These are phyloP conservation scores for Thelonectria discophora DNA, from an alignment of 2,329 filamentous ascomycete species.

Conservation along the genomic window DNA sequence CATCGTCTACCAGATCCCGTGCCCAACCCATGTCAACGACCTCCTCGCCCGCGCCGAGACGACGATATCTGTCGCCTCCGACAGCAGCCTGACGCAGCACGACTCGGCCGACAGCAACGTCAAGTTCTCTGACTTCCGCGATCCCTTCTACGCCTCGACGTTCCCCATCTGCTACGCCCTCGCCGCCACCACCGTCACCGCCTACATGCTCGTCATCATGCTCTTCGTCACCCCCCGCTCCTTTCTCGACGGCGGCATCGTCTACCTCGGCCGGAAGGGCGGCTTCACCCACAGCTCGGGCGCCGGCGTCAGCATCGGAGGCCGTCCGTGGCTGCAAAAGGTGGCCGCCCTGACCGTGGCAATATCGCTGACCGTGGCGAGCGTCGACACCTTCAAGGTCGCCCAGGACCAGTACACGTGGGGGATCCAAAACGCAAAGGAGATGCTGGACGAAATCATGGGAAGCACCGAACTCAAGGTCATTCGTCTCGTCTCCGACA, in stretches of 20 bases:
- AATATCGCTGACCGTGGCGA: slow-evolving; percentile 92
- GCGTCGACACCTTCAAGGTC: slow-evolving; percentile 87
- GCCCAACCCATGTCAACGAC: slow-evolving; percentile 40
- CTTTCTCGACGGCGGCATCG: slow-evolving; percentile 85
- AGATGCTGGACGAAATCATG: slow-evolving; percentile 81
- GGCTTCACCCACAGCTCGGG: slow-evolving; percentile 87
- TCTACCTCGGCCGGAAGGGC: slow-evolving; percentile 81
- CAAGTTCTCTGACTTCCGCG: slow-evolving; percentile 71
- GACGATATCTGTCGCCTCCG: slow-evolving; percentile 52
- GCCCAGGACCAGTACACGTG: slow-evolving; percentile 82
- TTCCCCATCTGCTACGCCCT: slow-evolving; percentile 94
- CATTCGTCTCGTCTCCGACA: slow-evolving; percentile 92
- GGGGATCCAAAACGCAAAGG: slow-evolving; percentile 81
- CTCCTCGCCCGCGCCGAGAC: slow-evolving; percentile 33
- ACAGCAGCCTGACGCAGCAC: slow-evolving; percentile 45
- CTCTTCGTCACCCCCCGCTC: slow-evolving; percentile 94
- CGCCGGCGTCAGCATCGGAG: slow-evolving; percentile 84
- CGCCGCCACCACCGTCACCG: slow-evolving; percentile 87
- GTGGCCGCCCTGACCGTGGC: slow-evolving; percentile 77
- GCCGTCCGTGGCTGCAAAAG: slow-evolving; percentile 92
- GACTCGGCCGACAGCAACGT: slow-evolving; percentile 45
- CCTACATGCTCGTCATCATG: slow-evolving; percentile 93
- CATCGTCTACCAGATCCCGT: slow-evolving; percentile 61
- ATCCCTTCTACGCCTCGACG: slow-evolving; percentile 93
- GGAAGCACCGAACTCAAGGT: slow-evolving; percentile 87